phyloP scores from a whole-genome alignment of 345 rosid species.

The Eucalyptus pauciflora region DNA sequence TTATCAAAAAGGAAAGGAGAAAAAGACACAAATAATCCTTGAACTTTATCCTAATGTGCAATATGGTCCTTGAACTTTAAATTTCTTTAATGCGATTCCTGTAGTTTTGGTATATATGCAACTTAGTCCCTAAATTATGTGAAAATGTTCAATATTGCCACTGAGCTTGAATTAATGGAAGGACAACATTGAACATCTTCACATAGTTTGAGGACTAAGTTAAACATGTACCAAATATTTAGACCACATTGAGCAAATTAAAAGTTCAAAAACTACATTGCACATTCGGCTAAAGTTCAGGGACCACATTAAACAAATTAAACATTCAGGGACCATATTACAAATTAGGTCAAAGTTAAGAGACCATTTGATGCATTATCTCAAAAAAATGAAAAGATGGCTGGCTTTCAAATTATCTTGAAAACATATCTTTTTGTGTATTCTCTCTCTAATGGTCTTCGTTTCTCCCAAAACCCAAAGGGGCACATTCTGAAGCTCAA shows the following conservation, averaged over 20 bases:
- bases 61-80: background rate
- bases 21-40: background rate
- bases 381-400: background rate
- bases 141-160: no score
- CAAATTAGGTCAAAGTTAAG: background rate
- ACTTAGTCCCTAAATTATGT: background rate
- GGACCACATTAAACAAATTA: background rate
- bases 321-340: background rate
- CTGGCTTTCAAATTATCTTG: background rate
- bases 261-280: no score
- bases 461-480: constrained; percentile 26
- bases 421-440: background rate
- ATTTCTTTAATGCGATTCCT: background rate
- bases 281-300: no score
- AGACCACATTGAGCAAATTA: no score
- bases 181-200: no score
- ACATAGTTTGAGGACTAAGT: no score
- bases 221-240: no score
- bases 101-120: background rate
- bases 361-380: background rate
- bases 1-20: background rate
- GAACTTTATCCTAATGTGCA: background rate
- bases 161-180: no score
- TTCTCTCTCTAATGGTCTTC: background rate
- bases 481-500: constrained; percentile 91